Conservation (phyloP, 192 early-diverging fungal species). For the Dimargaris cristalligena region DNA sequence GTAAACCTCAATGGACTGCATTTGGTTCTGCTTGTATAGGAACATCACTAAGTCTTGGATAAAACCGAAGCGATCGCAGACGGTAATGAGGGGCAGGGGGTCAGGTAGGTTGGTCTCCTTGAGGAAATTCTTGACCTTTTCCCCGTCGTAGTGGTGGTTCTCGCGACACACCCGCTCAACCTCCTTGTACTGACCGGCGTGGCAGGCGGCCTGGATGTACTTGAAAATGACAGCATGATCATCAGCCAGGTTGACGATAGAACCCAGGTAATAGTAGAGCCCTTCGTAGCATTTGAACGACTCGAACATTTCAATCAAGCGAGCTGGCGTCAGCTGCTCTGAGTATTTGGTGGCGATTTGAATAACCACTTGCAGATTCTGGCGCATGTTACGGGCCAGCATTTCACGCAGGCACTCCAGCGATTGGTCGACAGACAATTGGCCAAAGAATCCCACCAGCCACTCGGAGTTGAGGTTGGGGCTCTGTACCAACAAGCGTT, state of each 20-base stretch:
- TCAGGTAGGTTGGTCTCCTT: constrained; percentile 94
- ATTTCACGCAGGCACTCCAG: constrained; percentile 88
- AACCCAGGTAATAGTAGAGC: constrained; percentile 92
- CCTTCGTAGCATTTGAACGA: constrained; percentile 80
- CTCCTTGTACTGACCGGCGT: constrained; percentile 88
- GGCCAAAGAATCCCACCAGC: constrained; percentile 90
- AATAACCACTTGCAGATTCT: constrained; percentile 90
- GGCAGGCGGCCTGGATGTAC: constrained; percentile 92
- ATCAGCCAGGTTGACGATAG: constrained; percentile 88
- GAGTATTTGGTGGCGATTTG: constrained; percentile 96
- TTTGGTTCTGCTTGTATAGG: constrained; percentile 83
- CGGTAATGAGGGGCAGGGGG: constrained; percentile 94
- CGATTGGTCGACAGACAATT: constrained; percentile 91
- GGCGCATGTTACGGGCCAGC: constrained; percentile 76
- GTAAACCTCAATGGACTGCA: constrained; percentile 96
- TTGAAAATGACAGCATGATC: constrained; percentile 95
- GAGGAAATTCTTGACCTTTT: constrained; percentile 97
- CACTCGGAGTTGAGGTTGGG: constrained; percentile 74
- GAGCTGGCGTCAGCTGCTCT: constrained; percentile 75
- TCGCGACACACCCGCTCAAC: constrained; percentile 95
- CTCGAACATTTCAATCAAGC: constrained; percentile 88
- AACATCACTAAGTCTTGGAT: constrained; percentile 95
- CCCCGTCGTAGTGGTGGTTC: constrained; percentile 90
- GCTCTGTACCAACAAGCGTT: constrained; percentile 83
- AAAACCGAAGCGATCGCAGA: constrained; percentile 94